Base-by-base conservation (phyloP, 495 filamentous ascomycete genomes). In the Aspergillus egyptiacus region DNA sequence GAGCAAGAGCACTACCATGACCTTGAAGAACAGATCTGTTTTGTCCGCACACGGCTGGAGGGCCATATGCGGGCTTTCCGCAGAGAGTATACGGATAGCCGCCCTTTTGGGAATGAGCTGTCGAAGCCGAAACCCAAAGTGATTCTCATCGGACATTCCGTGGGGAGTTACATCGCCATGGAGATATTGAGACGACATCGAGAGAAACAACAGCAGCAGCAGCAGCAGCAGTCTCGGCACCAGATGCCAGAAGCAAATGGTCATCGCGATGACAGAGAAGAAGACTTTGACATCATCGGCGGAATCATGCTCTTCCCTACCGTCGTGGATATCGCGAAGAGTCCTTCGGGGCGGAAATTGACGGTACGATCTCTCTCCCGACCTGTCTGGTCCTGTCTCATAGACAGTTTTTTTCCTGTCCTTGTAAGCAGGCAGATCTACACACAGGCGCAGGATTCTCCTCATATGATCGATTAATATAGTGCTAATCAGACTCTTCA, bases 141-240 rank as follows among this genome's bases (percentile, higher is more conserved):
- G 2, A 76, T 95, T 18, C 70, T 97, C 5, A 80, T 94, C 22
- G 89, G 87, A 0, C 89, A 95, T 61, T 91, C 87, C 0, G 86
- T 95, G 2, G 89, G 89, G 18, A 67, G 79, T 0, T 94, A 86
- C 60, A 84, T 95, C 7, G 63, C 79, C n/a, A 74, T 91, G 54
- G 87, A 93, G 65, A 61, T 87, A 6, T 71, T 88, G 22, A 67
- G 80, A 28, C 70, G 77, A 14, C 74, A 81, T 34, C 59, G 67
- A 9, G 60, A 71, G 30, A 36, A 51, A 17, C 15, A 30, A 13
- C 41, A 31, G 1, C 28, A 20, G n/a, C n/a, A n/a, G n/a, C n/a
- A n/a, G n/a, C n/a, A n/a, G n/a, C n/a, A n/a, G n/a, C n/a, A n/a
- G n/a, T n/a, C n/a, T n/a, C n/a, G n/a, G n/a, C n/a, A n/a, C n/a